Base-by-base conservation (phyloP, 306 rosid genomes). In the Prinsepia uniflora region DNA sequence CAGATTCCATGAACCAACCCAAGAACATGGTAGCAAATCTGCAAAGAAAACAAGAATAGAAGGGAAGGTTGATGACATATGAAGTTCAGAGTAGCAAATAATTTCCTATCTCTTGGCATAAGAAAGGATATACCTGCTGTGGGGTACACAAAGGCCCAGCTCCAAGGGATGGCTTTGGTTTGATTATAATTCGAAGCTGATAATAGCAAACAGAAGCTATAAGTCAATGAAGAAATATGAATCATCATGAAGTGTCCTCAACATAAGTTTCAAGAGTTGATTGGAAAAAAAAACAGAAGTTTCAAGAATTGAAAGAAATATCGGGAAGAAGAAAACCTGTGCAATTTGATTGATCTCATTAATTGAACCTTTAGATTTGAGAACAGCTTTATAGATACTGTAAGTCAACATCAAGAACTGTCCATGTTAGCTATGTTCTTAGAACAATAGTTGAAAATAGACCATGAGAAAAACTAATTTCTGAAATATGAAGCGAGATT, bases 1-100 rank as follows among this genome's bases (percentile, higher is more conserved):
- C 99, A 95, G 75, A 95, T 81, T 81, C 92, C 96, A 81, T 95
- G 97, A 50, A 95, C 86, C 82, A 91, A 74, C 65, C 99, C 99
- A 73, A 95, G 86, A 76, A 91, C 90, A 86, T 95, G 97, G 78
- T 95, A 95, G 89, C 96, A 91, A 75, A 95, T 87, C 99, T 91
- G 88, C 81, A 88, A 14, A 78, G 60, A 76, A 70, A 70, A 59
- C 22, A 71, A 82, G 68, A 54, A 80, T 72, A 70, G 68, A 67
- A 17, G 72, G 72, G 62, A 75, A 61, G 67, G 8, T 67, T 24
- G 78, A 46, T 17, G 39, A 44, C 50, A 60, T 46, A 60, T 8
- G 44, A 55, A 53, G 24, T 53, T 17, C 57, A 53, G 24, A 77
- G 46, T 57, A 80, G 65, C 52, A 68, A 78, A 73, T 56, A 73